Conservation (phyloP, 495 filamentous ascomycete species). For the Astrothelium subdiscretum region DNA sequence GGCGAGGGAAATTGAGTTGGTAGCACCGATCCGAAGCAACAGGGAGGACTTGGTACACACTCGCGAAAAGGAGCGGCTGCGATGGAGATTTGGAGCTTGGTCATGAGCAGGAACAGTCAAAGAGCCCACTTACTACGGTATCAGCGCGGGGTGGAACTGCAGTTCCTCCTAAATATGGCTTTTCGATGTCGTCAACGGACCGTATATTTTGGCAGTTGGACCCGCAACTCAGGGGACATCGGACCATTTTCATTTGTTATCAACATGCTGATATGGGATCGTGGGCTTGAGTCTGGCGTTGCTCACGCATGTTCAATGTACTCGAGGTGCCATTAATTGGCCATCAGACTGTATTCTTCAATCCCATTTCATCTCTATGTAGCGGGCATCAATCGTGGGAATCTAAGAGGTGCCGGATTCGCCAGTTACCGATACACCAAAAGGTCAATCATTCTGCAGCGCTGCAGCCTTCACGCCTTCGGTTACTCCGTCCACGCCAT, state of each 20-base stretch:
- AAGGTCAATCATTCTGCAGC: not conserved
- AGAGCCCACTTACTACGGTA: not conserved
- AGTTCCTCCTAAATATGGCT: not conserved
- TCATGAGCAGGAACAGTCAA: not conserved
- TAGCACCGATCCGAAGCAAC: not conserved
- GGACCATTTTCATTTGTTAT: not conserved
- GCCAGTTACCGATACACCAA: not conserved
- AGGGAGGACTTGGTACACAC: too few species aligned
- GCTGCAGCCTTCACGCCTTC: conserved; percentile 4
- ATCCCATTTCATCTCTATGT: not conserved
- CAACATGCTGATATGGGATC: not conserved
- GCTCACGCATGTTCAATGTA: not conserved
- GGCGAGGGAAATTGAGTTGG: not conserved
- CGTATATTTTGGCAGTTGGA: not conserved
- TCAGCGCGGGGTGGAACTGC: not conserved
- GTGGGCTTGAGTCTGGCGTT: not conserved
- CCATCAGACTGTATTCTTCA: not conserved
- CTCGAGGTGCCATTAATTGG: not conserved
- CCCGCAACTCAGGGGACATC: not conserved
- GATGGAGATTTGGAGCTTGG: not conserved
- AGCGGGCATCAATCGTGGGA: too few species aligned
- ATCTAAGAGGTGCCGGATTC: too few species aligned
- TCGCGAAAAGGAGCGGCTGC: not conserved
- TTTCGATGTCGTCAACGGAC: not conserved
- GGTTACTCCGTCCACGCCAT: conserved; percentile 25